Conservation (phyloP, 805 yeast genomes). For the Kluyveromyces starmeri region DNA sequence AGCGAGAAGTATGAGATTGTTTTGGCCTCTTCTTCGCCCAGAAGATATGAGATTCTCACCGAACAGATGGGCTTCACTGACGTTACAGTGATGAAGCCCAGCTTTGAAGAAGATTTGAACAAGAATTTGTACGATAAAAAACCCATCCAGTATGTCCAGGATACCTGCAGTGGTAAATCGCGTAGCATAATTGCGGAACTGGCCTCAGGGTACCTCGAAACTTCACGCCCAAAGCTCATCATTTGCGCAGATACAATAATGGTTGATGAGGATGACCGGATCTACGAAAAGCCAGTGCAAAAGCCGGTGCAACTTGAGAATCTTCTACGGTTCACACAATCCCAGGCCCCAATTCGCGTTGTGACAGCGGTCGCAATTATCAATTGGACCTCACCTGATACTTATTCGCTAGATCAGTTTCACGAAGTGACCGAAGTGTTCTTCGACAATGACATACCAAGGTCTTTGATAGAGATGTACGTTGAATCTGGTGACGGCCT, state of each 20-base stretch:
- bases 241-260: conserved; percentile 79
- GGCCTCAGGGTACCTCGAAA: conserved; percentile 8
- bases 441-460: conserved; percentile 39
- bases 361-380: conserved; percentile 47
- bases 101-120: conserved; percentile 68
- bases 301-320: conserved; percentile 41
- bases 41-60: conserved; percentile 62
- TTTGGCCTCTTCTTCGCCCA: conserved; percentile 78
- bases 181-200: conserved; percentile 46
- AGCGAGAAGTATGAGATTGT: conserved; percentile 33
- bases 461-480: conserved; percentile 51
- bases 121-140: conserved; percentile 32
- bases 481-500: conserved; percentile 65
- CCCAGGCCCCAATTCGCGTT: conserved; percentile 43
- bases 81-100: conserved; percentile 45
- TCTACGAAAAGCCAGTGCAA: conserved; percentile 75
- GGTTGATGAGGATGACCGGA: conserved; percentile 42
- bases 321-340: conserved; percentile 35
- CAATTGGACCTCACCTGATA: conserved; percentile 12
- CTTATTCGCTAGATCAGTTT: conserved; percentile 19
- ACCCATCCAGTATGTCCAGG: conserved; percentile 44
- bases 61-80: conserved; percentile 43
- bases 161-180: conserved; percentile 65
- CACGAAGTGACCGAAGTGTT: conserved; percentile 35
- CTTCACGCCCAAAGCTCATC: conserved; percentile 20